Conservation (phyloP, 2,329 filamentous ascomycete species). For the Phyllosticta citriasiana region DNA sequence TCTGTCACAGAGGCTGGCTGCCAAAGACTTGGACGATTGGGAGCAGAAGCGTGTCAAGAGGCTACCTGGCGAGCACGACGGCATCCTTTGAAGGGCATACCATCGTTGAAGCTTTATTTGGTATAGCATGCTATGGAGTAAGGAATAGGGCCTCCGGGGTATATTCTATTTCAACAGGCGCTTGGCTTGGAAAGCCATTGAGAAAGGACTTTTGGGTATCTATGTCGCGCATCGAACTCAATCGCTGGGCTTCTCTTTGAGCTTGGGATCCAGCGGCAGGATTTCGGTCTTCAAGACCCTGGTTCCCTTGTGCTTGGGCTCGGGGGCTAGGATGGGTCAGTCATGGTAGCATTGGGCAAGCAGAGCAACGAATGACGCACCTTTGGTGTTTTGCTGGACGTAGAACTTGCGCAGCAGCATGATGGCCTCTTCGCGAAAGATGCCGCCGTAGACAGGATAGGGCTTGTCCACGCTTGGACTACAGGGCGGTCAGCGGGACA, state of each 20-base stretch:
- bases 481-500: conserved; percentile 18
- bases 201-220: conserved; percentile 1
- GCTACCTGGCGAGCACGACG: conserved; percentile 82
- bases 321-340: conserved; percentile 40
- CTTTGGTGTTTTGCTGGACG: conserved; percentile 93
- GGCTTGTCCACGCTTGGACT: conserved; percentile 61
- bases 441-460: conserved; percentile 75
- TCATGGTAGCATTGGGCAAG: background rate
- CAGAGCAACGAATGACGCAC: conserved; percentile 31
- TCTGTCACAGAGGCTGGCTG: conserved; percentile 56
- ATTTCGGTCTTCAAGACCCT: conserved; percentile 53
- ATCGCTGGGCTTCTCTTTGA: background rate
- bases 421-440: conserved; percentile 86
- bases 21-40: conserved; percentile 91
- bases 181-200: background rate
- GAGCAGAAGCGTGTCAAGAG: conserved; percentile 91
- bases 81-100: conserved; percentile 44
- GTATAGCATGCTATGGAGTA: background rate
- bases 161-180: conserved; percentile 2
- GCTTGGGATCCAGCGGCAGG: conserved; percentile 22
- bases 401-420: conserved; percentile 89
- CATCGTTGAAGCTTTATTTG: background rate
- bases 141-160: background rate
- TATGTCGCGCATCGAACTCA: background rate
- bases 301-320: conserved; percentile 55